Evolutionary conservation across 192 early-diverging fungal species (phyloP).

Genomic region (Entomortierella lignicola): DNA sequence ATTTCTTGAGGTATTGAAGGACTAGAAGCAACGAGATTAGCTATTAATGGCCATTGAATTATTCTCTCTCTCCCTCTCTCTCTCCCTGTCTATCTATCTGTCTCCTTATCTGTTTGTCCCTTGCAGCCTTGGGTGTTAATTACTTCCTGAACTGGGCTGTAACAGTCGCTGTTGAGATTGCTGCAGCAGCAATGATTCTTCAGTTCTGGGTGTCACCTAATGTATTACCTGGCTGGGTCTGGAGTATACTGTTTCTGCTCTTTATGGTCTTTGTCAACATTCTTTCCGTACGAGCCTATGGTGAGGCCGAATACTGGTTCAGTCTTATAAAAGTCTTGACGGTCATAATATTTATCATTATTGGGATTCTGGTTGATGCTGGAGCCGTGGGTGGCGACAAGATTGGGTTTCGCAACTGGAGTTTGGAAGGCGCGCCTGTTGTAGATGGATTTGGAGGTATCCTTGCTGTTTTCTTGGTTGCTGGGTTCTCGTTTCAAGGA

Average conservation of each 20-base stretch:
- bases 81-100: slow-evolving; percentile 27
- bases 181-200: slow-evolving; percentile 85
- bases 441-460: slow-evolving; percentile 71
- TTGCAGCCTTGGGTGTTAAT: slow-evolving; percentile 49
- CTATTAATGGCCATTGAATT: not conserved
- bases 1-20: too few species aligned
- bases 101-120: too few species aligned
- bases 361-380: slow-evolving; percentile 79
- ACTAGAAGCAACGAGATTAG: too few species aligned
- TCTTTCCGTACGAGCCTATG: slow-evolving; percentile 82
- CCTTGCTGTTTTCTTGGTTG: slow-evolving; percentile 75
- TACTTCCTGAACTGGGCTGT: slow-evolving; percentile 82
- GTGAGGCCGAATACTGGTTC: slow-evolving; percentile 92
- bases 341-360: slow-evolving; percentile 84
- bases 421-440: slow-evolving; percentile 67
- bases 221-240: slow-evolving; percentile 48
- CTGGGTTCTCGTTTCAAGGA: slow-evolving; percentile 90
- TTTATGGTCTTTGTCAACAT: slow-evolving; percentile 80
- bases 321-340: slow-evolving; percentile 87
- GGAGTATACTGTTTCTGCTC: slow-evolving; percentile 65
- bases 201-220: slow-evolving; percentile 66
- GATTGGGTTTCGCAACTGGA: slow-evolving; percentile 75
- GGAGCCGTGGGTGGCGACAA: slow-evolving; percentile 71
- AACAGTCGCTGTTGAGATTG: slow-evolving; percentile 80
- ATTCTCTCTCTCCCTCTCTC: slow-evolving; percentile 2